Percentiles rank a stretch among this genome's conserved stretches.
These are phyloP conservation scores for Cryptococcus maquisensis DNA, from an alignment of 1,284 basidiomycete species.

Conservation along the genomic window DNA sequence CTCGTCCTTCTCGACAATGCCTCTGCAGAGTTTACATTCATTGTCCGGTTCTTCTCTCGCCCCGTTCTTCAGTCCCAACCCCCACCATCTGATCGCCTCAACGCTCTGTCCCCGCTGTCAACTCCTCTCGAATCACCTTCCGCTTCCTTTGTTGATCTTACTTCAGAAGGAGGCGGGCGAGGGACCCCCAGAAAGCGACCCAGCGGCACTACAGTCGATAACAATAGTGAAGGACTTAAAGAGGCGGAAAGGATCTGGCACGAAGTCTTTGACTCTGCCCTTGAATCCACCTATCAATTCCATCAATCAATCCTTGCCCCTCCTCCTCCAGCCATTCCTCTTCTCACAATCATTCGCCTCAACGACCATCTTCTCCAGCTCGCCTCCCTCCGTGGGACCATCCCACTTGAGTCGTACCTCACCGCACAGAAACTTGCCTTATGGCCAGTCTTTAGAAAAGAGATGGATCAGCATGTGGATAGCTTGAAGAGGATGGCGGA, in stretches of 20 bases:
- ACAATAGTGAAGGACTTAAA: slow-evolving; percentile 15
- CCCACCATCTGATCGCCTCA: neutral
- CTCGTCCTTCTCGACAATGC: slow-evolving; percentile 91
- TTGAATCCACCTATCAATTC: slow-evolving; percentile 65
- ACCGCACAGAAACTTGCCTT: slow-evolving; percentile 73
- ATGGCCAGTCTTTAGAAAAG: slow-evolving; percentile 87
- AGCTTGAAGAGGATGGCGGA: slow-evolving; percentile 75
- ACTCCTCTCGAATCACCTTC: slow-evolving; percentile 32
- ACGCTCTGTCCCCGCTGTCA: slow-evolving; percentile 10
- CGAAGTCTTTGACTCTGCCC: slow-evolving; percentile 79
- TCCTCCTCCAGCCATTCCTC: slow-evolving; percentile 63
- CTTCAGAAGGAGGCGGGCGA: slow-evolving; percentile 30
- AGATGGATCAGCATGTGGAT: slow-evolving; percentile 77
- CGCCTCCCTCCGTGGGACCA: slow-evolving; percentile 67
- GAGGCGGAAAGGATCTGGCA: slow-evolving; percentile 65
- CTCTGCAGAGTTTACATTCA: slow-evolving; percentile 81
- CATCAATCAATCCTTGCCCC: slow-evolving; percentile 38
- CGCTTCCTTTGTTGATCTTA: slow-evolving; percentile 19
- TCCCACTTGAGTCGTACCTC: slow-evolving; percentile 72
- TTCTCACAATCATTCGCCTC: slow-evolving; percentile 82
- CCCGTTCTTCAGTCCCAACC: neutral
- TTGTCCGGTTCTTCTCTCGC: slow-evolving; percentile 69
- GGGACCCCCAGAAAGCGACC: slow-evolving; percentile 1
- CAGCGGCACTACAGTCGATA: neutral
- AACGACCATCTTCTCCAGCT: slow-evolving; percentile 69